Conservation (phyloP, 1,284 basidiomycete species). For the Ganoderma lucidum region DNA sequence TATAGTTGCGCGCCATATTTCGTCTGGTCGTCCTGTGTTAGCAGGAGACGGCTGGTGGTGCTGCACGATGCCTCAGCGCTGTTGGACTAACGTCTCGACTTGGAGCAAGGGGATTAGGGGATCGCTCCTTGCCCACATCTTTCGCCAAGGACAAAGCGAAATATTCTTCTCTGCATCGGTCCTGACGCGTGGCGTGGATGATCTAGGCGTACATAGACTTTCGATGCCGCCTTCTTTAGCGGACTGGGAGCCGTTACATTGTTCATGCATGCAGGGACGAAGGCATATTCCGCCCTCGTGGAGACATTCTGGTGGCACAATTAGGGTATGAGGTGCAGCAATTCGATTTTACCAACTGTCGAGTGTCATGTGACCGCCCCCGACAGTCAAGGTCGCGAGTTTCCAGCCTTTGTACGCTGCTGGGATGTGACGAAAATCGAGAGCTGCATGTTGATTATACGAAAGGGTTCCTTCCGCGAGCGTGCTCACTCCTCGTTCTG, state of each 20-base stretch:
- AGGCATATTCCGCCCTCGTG: not conserved
- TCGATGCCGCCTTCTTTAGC: not conserved
- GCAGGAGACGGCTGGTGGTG: not conserved
- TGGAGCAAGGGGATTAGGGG: not conserved
- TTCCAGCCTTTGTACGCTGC: slow-evolving; percentile 10
- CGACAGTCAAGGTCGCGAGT: not conserved
- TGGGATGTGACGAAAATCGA: slow-evolving; percentile 16
- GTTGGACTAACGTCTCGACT: too few species aligned
- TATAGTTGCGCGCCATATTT: not conserved
- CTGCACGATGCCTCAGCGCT: too few species aligned
- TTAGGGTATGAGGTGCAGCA: not conserved
- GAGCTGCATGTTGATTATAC: slow-evolving; percentile 27
- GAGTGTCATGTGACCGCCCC: slow-evolving; percentile 17
- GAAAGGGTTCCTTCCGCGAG: slow-evolving; percentile 10
- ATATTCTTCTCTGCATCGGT: not conserved
- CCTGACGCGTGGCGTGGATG: not conserved
- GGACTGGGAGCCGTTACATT: slow-evolving; percentile 1
- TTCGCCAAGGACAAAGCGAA: not conserved
- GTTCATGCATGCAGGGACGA: not conserved
- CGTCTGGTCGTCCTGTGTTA: not conserved
- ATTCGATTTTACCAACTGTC: not conserved
- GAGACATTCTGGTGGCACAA: not conserved
- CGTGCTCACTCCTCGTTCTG: slow-evolving; percentile 21
- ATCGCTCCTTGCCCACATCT: not conserved
- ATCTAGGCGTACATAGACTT: not conserved